A percentile compares a stretch with the other conserved stretches of the same genome.
phyloP scores from a whole-genome alignment of 2,329 filamentous ascomycete genomes.

The Pseudopithomyces maydicus region DNA sequence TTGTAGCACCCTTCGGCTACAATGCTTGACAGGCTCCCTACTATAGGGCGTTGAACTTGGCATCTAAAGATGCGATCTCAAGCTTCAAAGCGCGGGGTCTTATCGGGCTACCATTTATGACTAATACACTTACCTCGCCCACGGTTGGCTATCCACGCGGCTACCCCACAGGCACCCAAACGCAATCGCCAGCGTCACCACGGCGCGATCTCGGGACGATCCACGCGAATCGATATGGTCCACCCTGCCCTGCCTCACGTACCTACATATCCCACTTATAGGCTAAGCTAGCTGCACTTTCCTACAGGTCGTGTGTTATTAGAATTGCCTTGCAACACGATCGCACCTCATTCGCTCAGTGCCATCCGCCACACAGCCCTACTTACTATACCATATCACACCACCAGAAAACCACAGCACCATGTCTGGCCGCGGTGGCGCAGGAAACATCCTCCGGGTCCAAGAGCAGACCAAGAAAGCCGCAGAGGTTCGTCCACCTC shows the following conservation, averaged over 20 bases:
- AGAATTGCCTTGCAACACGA: not conserved
- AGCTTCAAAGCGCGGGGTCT: not conserved
- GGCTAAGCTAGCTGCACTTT: not conserved
- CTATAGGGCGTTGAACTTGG: not conserved
- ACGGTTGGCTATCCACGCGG: not conserved
- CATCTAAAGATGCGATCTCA: not conserved
- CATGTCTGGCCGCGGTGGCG: constrained; percentile 51
- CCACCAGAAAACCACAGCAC: not conserved
- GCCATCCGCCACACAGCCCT: not conserved
- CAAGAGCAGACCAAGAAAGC: constrained; percentile 37
- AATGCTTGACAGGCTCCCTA: too few species aligned
- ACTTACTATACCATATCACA: not conserved
- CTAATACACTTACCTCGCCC: constrained; percentile 1
- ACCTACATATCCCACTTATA: not conserved
- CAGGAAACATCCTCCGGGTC: constrained; percentile 50
- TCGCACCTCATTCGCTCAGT: too few species aligned
- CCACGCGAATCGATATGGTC: not conserved
- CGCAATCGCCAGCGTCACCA: not conserved
- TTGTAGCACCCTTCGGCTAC: too few species aligned
- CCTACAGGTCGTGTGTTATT: not conserved
- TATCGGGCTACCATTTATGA: constrained; percentile 3
- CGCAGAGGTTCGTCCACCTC: constrained; percentile 35
- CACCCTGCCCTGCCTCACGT: not conserved
- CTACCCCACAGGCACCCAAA: not conserved
- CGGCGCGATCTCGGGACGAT: constrained; percentile 2